Evolutionary conservation across 768 basidiomycete genomes (phyloP).

Genomic region (Collybia sp.): DNA sequence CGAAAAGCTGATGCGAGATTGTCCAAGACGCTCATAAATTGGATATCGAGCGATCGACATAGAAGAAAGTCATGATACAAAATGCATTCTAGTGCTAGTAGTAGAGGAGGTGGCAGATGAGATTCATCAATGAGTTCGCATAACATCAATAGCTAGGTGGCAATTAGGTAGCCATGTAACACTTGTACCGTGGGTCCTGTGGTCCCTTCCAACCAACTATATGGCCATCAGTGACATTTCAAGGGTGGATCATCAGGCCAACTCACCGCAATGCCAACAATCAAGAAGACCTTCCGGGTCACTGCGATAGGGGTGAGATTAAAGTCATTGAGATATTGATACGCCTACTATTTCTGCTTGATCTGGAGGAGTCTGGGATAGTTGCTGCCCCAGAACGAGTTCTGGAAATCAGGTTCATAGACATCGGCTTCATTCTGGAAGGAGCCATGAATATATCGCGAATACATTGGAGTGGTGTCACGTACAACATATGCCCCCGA

Average conservation of each 20-base stretch:
- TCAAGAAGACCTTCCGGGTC: constrained; percentile 43
- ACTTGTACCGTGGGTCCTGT: not conserved
- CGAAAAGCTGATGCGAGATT: too few species aligned
- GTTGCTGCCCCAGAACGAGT: constrained; percentile 40
- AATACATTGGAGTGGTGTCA: constrained; percentile 1
- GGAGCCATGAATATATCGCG: not conserved
- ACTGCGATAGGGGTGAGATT: constrained; percentile 15
- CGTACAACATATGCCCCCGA: constrained; percentile 37
- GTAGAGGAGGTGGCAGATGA: too few species aligned
- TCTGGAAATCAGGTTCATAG: constrained; percentile 32
- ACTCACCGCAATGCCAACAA: constrained; percentile 47
- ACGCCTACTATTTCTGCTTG: constrained; percentile 42
- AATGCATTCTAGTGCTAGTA: too few species aligned
- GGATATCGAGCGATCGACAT: too few species aligned
- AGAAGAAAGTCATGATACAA: too few species aligned
- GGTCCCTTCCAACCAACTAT: not conserved
- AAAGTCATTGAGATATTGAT: not conserved
- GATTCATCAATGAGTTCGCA: too few species aligned
- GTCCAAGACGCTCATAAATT: too few species aligned
- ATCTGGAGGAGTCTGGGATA: constrained; percentile 33
- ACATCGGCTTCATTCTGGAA: constrained; percentile 46
- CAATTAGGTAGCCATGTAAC: not conserved
- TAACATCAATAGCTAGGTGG: too few species aligned
- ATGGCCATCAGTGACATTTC: not conserved
- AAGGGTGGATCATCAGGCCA: not conserved